Conservation (phyloP, 495 filamentous ascomycete genomes). For the Penicillium manginii region DNA sequence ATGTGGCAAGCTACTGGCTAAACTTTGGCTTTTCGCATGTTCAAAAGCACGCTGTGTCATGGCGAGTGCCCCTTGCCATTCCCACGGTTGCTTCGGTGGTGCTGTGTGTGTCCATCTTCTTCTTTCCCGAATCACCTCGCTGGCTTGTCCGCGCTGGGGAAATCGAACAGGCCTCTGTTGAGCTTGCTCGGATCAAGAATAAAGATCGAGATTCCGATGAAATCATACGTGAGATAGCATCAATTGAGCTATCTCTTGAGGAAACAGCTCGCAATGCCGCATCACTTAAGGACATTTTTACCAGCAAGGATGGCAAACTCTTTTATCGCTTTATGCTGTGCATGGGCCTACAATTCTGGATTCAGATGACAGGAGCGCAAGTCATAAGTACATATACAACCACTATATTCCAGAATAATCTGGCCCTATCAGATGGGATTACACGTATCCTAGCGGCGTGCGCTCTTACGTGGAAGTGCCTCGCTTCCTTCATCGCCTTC, state of each 20-base stretch:
- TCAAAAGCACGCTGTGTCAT: conserved; percentile 38
- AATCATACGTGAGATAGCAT: conserved; percentile 34
- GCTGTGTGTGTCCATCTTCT: conserved; percentile 59
- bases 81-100: conserved; percentile 65
- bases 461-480: conserved; percentile 49
- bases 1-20: conserved; percentile 43
- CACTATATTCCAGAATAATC: conserved; percentile 31
- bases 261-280: conserved; percentile 22
- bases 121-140: conserved; percentile 64
- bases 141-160: conserved; percentile 59
- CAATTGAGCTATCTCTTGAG: conserved; percentile 41
- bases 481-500: conserved; percentile 46
- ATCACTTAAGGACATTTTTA: conserved; percentile 24
- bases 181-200: conserved; percentile 32
- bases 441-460: conserved; percentile 31
- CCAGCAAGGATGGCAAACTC: conserved; percentile 25
- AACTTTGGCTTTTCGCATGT: conserved; percentile 45
- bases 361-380: conserved; percentile 35
- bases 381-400: conserved; percentile 31
- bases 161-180: conserved; percentile 51
- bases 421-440: conserved; percentile 21
- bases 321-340: conserved; percentile 36
- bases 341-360: conserved; percentile 42
- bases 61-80: conserved; percentile 50
- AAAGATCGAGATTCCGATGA: conserved; percentile 22